Base-by-base conservation (phyloP, 2,329 filamentous ascomycete species). In the Shiraia bambusicola region DNA sequence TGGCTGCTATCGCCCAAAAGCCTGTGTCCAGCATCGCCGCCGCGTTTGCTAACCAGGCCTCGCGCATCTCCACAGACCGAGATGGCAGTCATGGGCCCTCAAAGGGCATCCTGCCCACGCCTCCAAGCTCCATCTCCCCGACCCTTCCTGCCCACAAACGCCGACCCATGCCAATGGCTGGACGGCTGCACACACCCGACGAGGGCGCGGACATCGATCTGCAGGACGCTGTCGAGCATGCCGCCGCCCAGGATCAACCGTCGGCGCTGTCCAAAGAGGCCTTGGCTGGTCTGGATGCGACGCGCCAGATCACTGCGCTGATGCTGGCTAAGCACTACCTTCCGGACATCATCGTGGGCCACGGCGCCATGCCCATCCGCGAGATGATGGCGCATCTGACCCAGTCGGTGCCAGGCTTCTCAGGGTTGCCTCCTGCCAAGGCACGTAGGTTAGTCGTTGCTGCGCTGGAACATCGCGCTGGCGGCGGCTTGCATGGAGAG, bases 381-480 rank as follows among this genome's bases (percentile, higher is more conserved):
- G 87, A 96, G 71, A 86, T 98, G 65, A 95, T 95, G 81, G 88
- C 88, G 52, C 92, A 95, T 71, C 78, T 98, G 61, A 95, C 90
- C 27, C 91, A 91, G 34, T 88, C 88, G 11, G 88, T 98, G 9
- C 92, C 93, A 17, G 93, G 92, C 48, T 97, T 95, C 67, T 88
- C 88, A 28, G 82, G 84, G 39, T 93, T 96, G 40, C 86, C 89
- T 17, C 88, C 89, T 40, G 86, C 88, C 45, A 95, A 95, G 75
- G 91, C 93, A 31, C 82, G 93, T 58, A 82, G 92, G 67, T 75
- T 97, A 45, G 90, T 97, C 4, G 92, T 96, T n/a, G 87, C 86
- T 45, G 92, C 91, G 46, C 73, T 97, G 54, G 92, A 97, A 72
- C 87, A 87, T 58, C 85, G 87, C 57, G 75, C 75, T n/a, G 76